Conservation (phyloP, 2,329 filamentous ascomycete species). For the Neoarthrinium moseri region DNA sequence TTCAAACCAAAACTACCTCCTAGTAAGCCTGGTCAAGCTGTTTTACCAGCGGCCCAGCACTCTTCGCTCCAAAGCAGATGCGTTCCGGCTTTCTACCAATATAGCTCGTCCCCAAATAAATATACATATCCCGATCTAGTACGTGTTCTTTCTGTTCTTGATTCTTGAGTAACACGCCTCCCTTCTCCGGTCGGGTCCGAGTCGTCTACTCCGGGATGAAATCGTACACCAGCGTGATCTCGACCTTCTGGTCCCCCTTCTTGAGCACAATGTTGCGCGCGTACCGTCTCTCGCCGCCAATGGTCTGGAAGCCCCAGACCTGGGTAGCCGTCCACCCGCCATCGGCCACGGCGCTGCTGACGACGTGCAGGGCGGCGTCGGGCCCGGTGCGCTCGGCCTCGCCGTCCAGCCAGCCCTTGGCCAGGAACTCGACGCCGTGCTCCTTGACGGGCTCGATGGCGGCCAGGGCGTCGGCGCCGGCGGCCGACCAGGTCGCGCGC, state of each 20-base stretch:
- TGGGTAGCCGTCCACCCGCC: constrained; percentile 54
- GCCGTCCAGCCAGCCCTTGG: constrained; percentile 59
- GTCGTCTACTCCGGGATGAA: constrained; percentile 29
- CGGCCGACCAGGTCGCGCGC: constrained; percentile 48
- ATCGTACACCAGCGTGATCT: constrained; percentile 58
- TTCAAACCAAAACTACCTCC: too few relatives aligned
- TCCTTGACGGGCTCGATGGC: constrained; percentile 54
- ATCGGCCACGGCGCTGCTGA: constrained; percentile 55
- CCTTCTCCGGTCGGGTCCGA: too few relatives aligned
- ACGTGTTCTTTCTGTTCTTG: too few relatives aligned
- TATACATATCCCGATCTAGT: too few relatives aligned
- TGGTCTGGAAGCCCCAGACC: constrained; percentile 59
- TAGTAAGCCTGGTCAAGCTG: too few relatives aligned
- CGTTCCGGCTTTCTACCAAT: too few relatives aligned
- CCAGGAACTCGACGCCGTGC: constrained; percentile 47
- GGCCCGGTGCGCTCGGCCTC: constrained; percentile 48
- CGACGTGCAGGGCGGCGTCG: constrained; percentile 61
- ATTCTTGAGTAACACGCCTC: too few relatives aligned
- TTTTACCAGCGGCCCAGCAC: too few relatives aligned
- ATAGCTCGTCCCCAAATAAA: too few relatives aligned
- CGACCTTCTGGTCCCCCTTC: constrained; percentile 47
- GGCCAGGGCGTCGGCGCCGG: constrained; percentile 51
- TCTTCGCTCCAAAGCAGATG: too few relatives aligned
- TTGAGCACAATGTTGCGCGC: constrained; percentile 51
- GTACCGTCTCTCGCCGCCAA: constrained; percentile 52